These are phyloP conservation scores for Auricularia heimuer DNA, from an alignment of 768 basidiomycete species.

Conservation along the genomic window DNA sequence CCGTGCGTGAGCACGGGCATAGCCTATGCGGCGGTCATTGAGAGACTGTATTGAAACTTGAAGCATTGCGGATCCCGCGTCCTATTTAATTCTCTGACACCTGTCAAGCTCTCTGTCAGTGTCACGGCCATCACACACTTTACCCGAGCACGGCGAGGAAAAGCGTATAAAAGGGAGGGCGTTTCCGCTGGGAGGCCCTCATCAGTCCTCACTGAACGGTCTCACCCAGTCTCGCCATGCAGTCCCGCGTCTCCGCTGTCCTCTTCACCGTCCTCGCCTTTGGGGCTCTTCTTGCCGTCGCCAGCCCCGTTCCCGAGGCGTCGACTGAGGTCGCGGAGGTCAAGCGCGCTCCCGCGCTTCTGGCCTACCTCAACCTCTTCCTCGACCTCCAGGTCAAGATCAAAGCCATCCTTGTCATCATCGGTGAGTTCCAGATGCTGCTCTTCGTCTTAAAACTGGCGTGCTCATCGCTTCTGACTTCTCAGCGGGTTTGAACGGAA, in stretches of 20 bases:
- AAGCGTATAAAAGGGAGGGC: no score
- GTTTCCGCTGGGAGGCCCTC: no score
- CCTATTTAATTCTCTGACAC: no score
- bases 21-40: no score
- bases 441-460: background rate
- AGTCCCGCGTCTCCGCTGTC: background rate
- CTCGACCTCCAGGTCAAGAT: constrained; percentile 1
- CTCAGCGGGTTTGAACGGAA: background rate
- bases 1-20: no score
- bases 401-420: background rate
- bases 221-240: background rate
- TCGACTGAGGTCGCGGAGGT: background rate
- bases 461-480: background rate
- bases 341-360: background rate
- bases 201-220: no score
- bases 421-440: background rate
- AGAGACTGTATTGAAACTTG: no score
- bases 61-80: no score
- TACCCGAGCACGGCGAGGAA: no score
- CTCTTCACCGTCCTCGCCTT: background rate
- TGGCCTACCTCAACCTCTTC: background rate
- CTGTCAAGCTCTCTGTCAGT: no score
- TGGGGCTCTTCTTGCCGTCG: background rate
- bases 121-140: no score
- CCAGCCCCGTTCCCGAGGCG: background rate